Evolutionary conservation across 2,329 filamentous ascomycete species (phyloP), one percentile per base, ranked within the genome.

Genomic region (Mycocentrospora acerina): DNA sequence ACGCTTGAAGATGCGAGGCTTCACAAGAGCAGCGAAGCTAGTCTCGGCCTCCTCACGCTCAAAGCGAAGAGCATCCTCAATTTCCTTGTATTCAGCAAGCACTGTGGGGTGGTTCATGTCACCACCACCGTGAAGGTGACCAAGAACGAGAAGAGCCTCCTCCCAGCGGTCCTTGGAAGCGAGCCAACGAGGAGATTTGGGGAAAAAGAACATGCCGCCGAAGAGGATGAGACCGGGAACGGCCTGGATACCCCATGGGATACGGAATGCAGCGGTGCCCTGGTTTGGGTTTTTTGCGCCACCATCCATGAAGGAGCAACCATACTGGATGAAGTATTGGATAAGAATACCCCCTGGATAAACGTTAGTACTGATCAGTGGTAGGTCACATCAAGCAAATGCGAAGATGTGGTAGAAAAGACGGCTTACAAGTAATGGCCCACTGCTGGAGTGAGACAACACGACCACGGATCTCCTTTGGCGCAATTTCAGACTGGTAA

Each of bases 401-500:
- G 74, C 70, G 15, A 64, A 64, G 11, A 58, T 60, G 48, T 74
- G 48, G 74, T 67, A 27, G 32, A 71, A 70, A 18, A 69, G 67
- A 64, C 60, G 40, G 19, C 70, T 52, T 40, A 71, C 79, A 81
- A 84, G 82, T 85, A 29, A 87, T 86, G 18, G 81, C 82, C 79
- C 81, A 85, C 59, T 86, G 83, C 54, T 87, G 82, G 3, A 85
- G 67, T 2, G 77, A 78, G 12, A 86, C 79, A 3, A 85, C 75
- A 9, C 80, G 73, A 7, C 82, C 82, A 35, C 69, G 62, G 22
- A 70, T 71, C 12, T 67, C 57, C 41, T 68, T 69, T 11, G 67
- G 66, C 2, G 69, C 67, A 13, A 95, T 95, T 65, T 95, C 90
- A 29, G 90, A 91, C 64, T 95, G 90, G 64, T 95, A 95, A 30